Evolutionary conservation across 768 basidiomycete species (phyloP), one percentile per base, ranked within the genome.

Genomic region (Mycena crocata): DNA sequence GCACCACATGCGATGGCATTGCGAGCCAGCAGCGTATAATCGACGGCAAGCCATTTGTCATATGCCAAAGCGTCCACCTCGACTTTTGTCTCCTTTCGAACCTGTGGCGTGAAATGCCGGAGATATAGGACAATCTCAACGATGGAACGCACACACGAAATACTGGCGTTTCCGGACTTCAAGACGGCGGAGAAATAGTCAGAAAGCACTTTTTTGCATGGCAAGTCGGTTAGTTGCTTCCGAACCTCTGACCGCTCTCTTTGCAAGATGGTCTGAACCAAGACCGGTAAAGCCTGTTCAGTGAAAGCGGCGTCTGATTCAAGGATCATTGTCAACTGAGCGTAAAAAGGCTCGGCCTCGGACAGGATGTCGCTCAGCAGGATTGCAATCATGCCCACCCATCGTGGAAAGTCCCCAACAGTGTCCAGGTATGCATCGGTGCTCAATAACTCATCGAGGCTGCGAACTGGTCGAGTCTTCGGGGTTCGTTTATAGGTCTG

Each of bases 101-200:
- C 72, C 10, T 73, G 77, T 6, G 85, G 85, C 3, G 72, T 73
- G 67, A 91, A 93, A 71, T 88, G 81, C 10, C 96, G 93, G 28
- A 98, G 85, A 77, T 98, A 91, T 23, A 97, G 83, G 31, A 95
- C 81, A 45, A 90, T 84, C 54, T 91, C 89, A 56, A 98, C 88
- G 57, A 98, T 84, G 17, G 86, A 84, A 79, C 83, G 77, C 52
- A 90, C 75, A 62, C 86, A 88, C 9, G 79, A 73, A 3, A 82
- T 72, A 56, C 81, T 78, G 2, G 85, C 76, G 4, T 61, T 54
- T 2, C 78, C 73, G 7, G 81, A 78, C 2, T 74, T 68, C 3
- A 96, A 83, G 10, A 94, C 75, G 3, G 74, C 73, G 0, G 83
- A 78, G 78, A 95, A 89, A 73, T 92, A 93, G 2, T 62, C 82